Conservation (phyloP, 1,139 yeast genomes). For the Pneumocystis carinii region DNA sequence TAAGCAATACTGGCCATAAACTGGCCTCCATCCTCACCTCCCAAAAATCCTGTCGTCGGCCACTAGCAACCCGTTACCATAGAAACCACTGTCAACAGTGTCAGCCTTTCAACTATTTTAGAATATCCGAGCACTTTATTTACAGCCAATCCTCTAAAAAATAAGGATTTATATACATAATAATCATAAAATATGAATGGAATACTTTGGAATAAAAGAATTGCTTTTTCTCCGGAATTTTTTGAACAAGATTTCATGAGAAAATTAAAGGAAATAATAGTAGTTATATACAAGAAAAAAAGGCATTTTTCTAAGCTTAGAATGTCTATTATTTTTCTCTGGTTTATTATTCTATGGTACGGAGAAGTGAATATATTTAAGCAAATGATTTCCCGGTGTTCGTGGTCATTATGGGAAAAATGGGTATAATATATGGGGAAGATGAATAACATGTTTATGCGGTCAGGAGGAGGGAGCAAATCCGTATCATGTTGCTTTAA, state of each 20-base stretch:
- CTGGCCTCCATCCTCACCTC: neutral
- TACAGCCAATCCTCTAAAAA: neutral
- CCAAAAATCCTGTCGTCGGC: neutral
- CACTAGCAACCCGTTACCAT: neutral
- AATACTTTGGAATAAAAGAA: neutral
- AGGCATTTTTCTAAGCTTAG: neutral
- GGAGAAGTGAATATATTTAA: slow-evolving; percentile 47
- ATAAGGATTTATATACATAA: neutral
- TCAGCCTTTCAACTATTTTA: neutral
- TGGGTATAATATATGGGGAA: slow-evolving; percentile 27
- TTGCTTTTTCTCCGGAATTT: neutral
- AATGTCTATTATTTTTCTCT: neutral
- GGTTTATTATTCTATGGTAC: slow-evolving; percentile 19
- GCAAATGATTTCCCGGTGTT: slow-evolving; percentile 36
- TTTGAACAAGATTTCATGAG: neutral
- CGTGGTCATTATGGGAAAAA: slow-evolving; percentile 51
- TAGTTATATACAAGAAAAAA: neutral
- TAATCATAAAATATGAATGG: neutral
- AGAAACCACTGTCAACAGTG: neutral
- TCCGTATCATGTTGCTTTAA: slow-evolving; percentile 51
- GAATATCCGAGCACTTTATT: neutral
- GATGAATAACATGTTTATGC: neutral
- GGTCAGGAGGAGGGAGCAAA: slow-evolving; percentile 2
- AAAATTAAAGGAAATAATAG: neutral
- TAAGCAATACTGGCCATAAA: neutral